Conservation (phyloP, 2,329 filamentous ascomycete genomes). For the Didymella exigua region DNA sequence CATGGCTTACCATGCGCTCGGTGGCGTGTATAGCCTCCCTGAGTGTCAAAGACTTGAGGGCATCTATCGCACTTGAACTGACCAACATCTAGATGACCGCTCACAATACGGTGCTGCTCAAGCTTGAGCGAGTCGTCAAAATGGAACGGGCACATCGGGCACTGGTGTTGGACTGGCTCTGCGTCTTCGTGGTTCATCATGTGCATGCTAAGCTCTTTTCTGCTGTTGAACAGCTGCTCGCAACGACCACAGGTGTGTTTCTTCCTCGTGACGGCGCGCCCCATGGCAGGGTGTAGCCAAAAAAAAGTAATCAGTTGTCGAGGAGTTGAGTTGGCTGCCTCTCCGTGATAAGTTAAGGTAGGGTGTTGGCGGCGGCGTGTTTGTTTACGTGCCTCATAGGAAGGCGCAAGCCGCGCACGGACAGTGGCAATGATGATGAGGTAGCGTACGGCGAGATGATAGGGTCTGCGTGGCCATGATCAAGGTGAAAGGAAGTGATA, state of each 20-base stretch:
- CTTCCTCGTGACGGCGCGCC: background rate
- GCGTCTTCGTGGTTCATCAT: constrained; percentile 19
- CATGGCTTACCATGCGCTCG: constrained; percentile 21
- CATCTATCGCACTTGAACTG: constrained; percentile 24
- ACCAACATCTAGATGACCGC: no score
- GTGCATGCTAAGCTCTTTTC: constrained; percentile 21
- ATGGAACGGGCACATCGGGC: constrained; percentile 14
- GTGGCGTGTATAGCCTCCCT: constrained; percentile 16
- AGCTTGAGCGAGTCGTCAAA: constrained; percentile 29
- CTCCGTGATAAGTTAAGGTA: background rate
- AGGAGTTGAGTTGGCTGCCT: background rate
- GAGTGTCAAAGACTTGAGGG: constrained; percentile 12
- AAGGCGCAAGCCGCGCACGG: constrained; percentile 2
- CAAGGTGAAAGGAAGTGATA: background rate
- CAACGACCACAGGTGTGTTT: constrained; percentile 29
- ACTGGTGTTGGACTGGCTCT: background rate
- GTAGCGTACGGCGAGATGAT: background rate
- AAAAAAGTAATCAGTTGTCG: background rate
- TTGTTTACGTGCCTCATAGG: background rate
- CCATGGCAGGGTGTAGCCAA: background rate
- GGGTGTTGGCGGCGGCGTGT: background rate
- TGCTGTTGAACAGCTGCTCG: constrained; percentile 20
- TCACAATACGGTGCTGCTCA: constrained; percentile 32
- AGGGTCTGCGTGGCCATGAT: background rate
- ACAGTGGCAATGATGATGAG: background rate